These are phyloP conservation scores for Echinosophora koreensis DNA, from an alignment of 306 rosid species.

Conservation along the genomic window DNA sequence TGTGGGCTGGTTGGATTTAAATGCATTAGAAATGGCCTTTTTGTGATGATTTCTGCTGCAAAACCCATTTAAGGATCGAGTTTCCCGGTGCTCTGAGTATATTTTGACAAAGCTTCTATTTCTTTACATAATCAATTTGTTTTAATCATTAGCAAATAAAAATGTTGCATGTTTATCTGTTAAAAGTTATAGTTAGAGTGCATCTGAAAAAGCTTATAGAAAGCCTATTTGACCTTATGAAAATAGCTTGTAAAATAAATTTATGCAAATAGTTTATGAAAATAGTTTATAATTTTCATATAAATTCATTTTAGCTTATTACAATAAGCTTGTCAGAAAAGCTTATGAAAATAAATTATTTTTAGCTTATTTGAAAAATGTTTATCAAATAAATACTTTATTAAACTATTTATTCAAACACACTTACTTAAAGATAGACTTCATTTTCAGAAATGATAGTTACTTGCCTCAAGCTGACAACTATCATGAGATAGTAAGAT, in stretches of 20 bases:
- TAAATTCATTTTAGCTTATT: no score
- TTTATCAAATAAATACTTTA: no score
- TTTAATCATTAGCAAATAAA: neutral
- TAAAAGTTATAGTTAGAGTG: neutral
- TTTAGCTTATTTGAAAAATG: no score
- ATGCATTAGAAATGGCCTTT: slow-evolving; percentile 69
- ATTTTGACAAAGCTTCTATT: slow-evolving; percentile 11
- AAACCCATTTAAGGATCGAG: slow-evolving; percentile 63
- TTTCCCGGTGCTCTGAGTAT: slow-evolving; percentile 39
- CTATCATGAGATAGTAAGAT: slow-evolving; percentile 2
- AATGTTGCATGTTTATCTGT: slow-evolving; percentile 4
- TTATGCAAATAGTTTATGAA: no score
- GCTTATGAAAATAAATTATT: no score
- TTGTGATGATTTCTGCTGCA: slow-evolving; percentile 86
- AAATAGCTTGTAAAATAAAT: no score
- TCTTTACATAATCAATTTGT: slow-evolving; percentile 17
- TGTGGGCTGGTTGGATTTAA: slow-evolving; percentile 74
- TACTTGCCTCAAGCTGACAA: neutral
- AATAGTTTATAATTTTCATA: no score
- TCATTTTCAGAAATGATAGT: slow-evolving; percentile 14
- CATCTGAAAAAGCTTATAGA: no score
- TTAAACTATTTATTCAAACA: no score
- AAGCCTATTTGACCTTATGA: no score
- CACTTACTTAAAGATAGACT: neutral
- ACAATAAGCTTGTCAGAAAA: no score